Evolutionary conservation across 192 early-diverging fungal genomes (phyloP), one percentile per base, ranked within the genome.

Genomic region (Backusella parvicylindrica): DNA sequence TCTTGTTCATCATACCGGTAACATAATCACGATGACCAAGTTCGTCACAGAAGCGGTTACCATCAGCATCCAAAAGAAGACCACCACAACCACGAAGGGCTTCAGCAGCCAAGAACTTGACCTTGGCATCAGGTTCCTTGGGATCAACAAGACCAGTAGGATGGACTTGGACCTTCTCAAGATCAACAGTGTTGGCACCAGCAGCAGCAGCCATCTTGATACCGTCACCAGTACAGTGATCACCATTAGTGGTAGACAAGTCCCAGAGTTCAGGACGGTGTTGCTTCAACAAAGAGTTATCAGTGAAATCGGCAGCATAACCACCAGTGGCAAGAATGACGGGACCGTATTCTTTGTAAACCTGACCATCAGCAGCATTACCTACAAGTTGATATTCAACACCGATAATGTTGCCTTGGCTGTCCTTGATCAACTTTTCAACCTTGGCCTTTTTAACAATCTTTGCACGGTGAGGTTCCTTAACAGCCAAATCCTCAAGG

Each of bases 91-190:
- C 97, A 80, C 97, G 94, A 70, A 98, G 91, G 11, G 97, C 96
- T 83, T 98, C 97, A 23, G 97, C 96, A 43, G 97, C 97, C 77
- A 98, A 84, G 82, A 98, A 95, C 90, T 96, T 96, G 80, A 95
- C 92, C 76, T 95, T 93, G 68, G 93, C 93, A 75, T 93, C 87
- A 16, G 95, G 95, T 40, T 96, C 94, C n/a, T 87, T 88, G 50
- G 92, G 91, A 75, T 95, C 93, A 38, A 98, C 95, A 70, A 97
- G 86, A 75, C 97, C 97, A 33, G 97, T 98, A n/a, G 97, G 97
- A 78, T 98, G 95, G 37, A 98, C 95, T 84, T 98, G 97, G 65
- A 98, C 93, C 83, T 95, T 96, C 72, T 98, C 94, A 90, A 98
- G 91, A 85, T 96, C 95, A 69, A 97, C 91, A 66, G 92, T 89